Base-by-base conservation (phyloP, 768 basidiomycete genomes). In the Pisolithus marmoratus region DNA sequence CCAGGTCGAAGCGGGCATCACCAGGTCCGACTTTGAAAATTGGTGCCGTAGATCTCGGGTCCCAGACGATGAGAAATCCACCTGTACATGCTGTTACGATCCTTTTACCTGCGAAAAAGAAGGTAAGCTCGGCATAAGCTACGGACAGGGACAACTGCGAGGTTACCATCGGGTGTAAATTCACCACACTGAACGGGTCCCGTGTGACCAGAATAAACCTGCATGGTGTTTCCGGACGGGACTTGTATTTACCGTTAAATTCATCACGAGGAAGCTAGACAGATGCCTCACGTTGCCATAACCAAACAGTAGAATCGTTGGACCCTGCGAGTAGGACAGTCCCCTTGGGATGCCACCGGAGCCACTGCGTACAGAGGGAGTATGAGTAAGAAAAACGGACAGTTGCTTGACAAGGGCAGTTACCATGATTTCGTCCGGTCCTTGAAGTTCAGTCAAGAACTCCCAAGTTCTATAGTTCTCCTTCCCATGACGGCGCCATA, bases 291-390 rank as follows among this genome's bases (percentile, higher is more conserved):
- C 95, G 72, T 74, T 97, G 92, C 94, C 94, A 99, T 57, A 99
- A 73, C 96, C 96, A 99, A 23, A 93, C 83, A 1, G 90, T 95
- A 7, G 86, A 80, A 68, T 98, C 95, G 58, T 95, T 91, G 8
- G 90, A 87, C 38, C 96, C 96, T 1, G 90, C 93, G 5, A 97
- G 77, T 0, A 99, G 78, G 2, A 95, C 86, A 37, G 75, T 70
- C 5, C 94, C 96, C 65, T 85, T 94, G 0, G 96, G 96, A 74
- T 99, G 96, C 95, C 95, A 99, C 72, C 83, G 77, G 46, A 98
- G 63, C 79, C 91, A 97, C 94, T 97, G 52, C 19, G 53, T 5
- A 51, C 12, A 27, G 20, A 31, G 22, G 31, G n/a, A n/a, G 11
- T 49, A 59, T 44, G 52, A 56, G 46, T n/a, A 38, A 41, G 9